phyloP scores from a whole-genome alignment of 2,329 filamentous ascomycete species.

The Pseudocercospora vitis region DNA sequence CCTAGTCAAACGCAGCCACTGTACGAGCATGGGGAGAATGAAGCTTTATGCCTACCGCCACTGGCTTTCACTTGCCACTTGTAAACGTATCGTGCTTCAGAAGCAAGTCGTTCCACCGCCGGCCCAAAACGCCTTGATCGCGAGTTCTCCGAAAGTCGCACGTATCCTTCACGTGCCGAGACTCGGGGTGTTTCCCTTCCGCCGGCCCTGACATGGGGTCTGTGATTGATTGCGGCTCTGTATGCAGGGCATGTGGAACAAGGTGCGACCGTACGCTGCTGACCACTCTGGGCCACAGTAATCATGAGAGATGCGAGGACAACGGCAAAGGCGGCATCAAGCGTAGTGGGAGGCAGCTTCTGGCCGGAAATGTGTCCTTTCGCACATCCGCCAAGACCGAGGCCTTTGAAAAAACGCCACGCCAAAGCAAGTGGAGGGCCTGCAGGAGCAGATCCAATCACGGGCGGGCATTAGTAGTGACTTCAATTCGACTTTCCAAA shows the following conservation, averaged over 20 bases:
- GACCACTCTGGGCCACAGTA: not conserved
- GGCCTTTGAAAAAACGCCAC: not conserved
- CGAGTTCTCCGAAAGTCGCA: not conserved
- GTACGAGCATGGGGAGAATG: no score
- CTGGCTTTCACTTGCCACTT: no score
- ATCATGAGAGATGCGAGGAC: not conserved
- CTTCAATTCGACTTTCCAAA: constrained; percentile 1
- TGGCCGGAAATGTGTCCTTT: no score
- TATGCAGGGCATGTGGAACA: not conserved
- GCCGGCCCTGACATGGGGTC: constrained; percentile 3
- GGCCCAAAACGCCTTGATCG: not conserved
- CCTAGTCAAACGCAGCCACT: no score
- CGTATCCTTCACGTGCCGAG: not conserved
- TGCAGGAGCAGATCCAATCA: constrained; percentile 3
- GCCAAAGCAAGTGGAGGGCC: not conserved
- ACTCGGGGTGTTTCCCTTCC: not conserved
- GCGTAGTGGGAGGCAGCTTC: not conserved
- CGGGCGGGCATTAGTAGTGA: not conserved
- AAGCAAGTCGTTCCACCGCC: no score
- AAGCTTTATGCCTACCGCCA: no score
- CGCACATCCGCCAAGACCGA: no score
- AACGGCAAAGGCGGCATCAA: not conserved
- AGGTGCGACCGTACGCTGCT: no score
- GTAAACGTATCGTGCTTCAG: no score
- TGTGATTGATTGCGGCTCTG: not conserved